These are phyloP conservation scores for Pyricularia pennisetigena DNA, from an alignment of 2,329 filamentous ascomycete species.

Conservation along the genomic window DNA sequence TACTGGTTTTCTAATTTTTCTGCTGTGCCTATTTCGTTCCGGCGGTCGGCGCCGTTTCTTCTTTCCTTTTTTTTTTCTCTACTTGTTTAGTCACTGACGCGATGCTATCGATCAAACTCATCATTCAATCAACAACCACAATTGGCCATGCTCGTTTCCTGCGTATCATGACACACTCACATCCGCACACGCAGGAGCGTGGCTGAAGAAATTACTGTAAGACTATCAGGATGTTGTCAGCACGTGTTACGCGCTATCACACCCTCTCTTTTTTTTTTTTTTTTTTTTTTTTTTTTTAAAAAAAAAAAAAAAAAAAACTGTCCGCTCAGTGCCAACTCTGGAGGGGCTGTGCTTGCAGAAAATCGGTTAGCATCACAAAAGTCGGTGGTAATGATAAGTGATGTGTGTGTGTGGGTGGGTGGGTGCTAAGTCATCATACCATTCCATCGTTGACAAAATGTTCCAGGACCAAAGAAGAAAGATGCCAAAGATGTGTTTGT, in stretches of 20 bases:
- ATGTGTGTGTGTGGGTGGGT: background rate
- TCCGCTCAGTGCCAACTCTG: background rate
- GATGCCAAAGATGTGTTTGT: too few species aligned
- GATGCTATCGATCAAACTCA: background rate
- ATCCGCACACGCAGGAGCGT: background rate
- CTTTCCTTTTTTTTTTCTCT: background rate
- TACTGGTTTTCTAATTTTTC: background rate
- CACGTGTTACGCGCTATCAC: background rate
- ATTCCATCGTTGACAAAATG: background rate
- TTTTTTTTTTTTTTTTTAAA: too few species aligned
- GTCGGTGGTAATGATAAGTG: background rate
- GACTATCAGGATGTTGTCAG: background rate
- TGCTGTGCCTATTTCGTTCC: background rate
- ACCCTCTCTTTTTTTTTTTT: background rate
- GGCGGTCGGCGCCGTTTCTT: background rate
- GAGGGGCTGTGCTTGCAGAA: background rate
- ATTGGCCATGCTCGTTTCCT: background rate
- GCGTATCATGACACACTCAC: background rate
- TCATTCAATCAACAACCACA: background rate
- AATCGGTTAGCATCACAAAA: background rate
- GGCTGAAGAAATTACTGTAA: background rate
- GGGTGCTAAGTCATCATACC: background rate
- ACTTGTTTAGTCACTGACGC: background rate
- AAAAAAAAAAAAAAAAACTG: background rate
- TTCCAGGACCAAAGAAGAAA: background rate